Evolutionary conservation across 2,329 filamentous ascomycete species (phyloP), one percentile per base, ranked within the genome.

Genomic region (Epicoccum sorghinum): DNA sequence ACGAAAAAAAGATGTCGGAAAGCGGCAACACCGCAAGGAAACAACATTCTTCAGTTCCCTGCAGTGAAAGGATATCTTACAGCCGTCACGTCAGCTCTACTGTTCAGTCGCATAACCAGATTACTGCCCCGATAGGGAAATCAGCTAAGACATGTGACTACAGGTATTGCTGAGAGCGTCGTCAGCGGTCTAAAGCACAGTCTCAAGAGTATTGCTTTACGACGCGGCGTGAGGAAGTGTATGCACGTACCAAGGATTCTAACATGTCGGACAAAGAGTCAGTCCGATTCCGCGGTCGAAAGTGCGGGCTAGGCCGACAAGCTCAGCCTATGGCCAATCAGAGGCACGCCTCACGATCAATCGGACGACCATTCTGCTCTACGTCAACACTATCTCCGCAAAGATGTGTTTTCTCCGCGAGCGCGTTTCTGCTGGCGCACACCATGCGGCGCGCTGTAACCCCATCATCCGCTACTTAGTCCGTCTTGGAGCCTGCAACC

Each of bases 1-100:
- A 64, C 60, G 62, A 67, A 65, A 62, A 68, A 56, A 56, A 51
- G 27, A 51, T 30, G 29, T 36, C 10, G 52, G 46, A 61, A 64
- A 60, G 63, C 58, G 60, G 61, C 57, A 46, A 47, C 24, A 50
- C 59, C 64, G 60, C 60, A 41, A 56, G 53, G 47, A 61, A 60
- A 60, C 24, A 30, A 13, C 7, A 6, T 14, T 52, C 27, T 32
- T 25, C 29, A 39, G 33, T 33, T 23, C 14, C 23, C 35, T 45
- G 41, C 44, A 37, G 44, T 56, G 42, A 54, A 13, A 40, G 7
- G 18, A 18, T 18, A 18, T 18, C 18, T 18, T 18, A 18, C 18
- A 18, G 18, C 18, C 18, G 18, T 18, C 18, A 18, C 18, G 18
- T 18, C 18, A 18, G 18, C 18, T 18, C 18, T 18, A 18, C 18